Conservation (phyloP, 129 eudicot genomes). For the Escallonia herrerae region DNA sequence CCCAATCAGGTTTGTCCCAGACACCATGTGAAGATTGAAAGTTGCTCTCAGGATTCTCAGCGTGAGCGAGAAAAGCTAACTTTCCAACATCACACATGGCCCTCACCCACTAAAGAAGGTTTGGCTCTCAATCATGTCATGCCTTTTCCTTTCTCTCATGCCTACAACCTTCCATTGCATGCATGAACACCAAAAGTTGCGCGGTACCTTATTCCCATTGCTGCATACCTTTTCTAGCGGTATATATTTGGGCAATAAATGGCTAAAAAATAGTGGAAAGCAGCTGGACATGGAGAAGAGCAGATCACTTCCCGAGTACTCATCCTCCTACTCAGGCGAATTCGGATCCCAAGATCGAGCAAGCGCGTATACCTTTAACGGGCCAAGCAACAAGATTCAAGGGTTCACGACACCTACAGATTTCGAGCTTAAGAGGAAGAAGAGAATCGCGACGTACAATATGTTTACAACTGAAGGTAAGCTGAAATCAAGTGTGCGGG, state of each 20-base stretch:
- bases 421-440: slow-evolving; percentile 70
- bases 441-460: slow-evolving; percentile 68
- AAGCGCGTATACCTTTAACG: slow-evolving; percentile 51
- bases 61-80: slow-evolving; percentile 13
- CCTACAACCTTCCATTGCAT: not conserved
- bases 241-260: too few relatives aligned
- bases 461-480: slow-evolving; percentile 64
- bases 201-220: too few relatives aligned
- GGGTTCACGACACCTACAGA: slow-evolving; percentile 30
- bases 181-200: not conserved
- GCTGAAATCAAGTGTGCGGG: slow-evolving; percentile 53
- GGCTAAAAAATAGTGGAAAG: not conserved
- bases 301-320: slow-evolving; percentile 57
- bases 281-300: slow-evolving; percentile 53
- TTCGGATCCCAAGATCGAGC: slow-evolving; percentile 21
- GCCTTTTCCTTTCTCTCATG: not conserved
- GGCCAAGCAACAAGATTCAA: slow-evolving; percentile 29
- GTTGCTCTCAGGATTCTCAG: slow-evolving; percentile 22
- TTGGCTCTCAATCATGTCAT: not conserved
- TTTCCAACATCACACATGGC: slow-evolving; percentile 28
- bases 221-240: too few relatives aligned
- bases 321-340: slow-evolving; percentile 36
- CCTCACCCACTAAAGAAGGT: not conserved
- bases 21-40: too few relatives aligned
- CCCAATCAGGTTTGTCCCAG: too few relatives aligned